Conservation (phyloP, 371 early-diverging fungal genomes). For the Mortierella sp. region DNA sequence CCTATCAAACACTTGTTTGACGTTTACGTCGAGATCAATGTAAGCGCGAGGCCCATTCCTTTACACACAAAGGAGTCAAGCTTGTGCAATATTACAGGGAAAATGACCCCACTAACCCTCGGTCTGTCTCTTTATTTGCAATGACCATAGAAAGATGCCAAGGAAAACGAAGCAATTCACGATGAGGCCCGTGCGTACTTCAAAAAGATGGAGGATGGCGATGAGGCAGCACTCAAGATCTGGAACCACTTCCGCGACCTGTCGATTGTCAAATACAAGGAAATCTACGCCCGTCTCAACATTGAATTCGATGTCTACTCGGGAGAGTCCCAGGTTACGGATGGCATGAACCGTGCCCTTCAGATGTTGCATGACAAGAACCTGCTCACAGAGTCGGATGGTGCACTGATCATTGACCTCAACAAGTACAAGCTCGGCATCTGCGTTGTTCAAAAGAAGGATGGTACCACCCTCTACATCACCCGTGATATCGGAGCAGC, state of each 20-base stretch:
- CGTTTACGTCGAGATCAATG: conserved; percentile 95
- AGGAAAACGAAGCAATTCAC: conserved; percentile 78
- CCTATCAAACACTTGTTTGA: conserved; percentile 96
- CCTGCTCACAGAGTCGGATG: conserved; percentile 81
- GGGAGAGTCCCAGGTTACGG: conserved; percentile 96
- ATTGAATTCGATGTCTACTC: conserved; percentile 98
- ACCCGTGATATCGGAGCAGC: conserved; percentile 99
- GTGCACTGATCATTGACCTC: conserved; percentile 91
- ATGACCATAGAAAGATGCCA: conserved; percentile 70
- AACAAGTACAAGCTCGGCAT: conserved; percentile 85
- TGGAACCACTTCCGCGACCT: conserved; percentile 96
- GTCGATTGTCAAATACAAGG: conserved; percentile 95
- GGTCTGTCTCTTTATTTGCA: too few species aligned
- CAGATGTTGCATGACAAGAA: conserved; percentile 74
- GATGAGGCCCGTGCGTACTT: conserved; percentile 98
- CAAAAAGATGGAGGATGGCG: conserved; percentile 97
- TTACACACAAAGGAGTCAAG: too few species aligned
- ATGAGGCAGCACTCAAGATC: conserved; percentile 82
- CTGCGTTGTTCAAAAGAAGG: conserved; percentile 93
- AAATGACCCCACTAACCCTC: too few species aligned
- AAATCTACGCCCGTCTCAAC: conserved; percentile 94
- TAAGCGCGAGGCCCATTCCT: conserved; percentile 29
- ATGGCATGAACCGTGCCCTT: conserved; percentile 83
- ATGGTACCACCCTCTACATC: conserved; percentile 97
- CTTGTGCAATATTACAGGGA: too few species aligned